Evolutionary conservation across 73 alveolate species (phyloP).

Genomic region (Blepharisma japonicum): DNA sequence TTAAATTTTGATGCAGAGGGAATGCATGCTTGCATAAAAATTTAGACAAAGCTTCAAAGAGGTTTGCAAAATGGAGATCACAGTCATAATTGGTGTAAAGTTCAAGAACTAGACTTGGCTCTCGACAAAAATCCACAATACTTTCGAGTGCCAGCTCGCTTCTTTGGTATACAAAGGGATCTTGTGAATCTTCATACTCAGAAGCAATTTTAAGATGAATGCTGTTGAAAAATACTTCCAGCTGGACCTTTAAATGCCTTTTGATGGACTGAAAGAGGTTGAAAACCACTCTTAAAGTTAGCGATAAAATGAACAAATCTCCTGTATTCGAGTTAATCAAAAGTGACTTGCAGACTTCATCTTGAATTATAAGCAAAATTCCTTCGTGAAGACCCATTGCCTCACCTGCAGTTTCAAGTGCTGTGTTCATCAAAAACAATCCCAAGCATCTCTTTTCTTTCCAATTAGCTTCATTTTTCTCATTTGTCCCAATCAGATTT

Average conservation of each 20-base stretch:
- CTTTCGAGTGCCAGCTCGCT: conserved; percentile 13
- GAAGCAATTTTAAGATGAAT: conserved; percentile 28
- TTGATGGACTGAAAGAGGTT: conserved; percentile 14
- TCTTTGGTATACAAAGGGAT: conserved; percentile 12
- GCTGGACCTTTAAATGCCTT: conserved; percentile 21
- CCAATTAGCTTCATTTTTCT: neutral
- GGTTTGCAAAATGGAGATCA: conserved; percentile 14
- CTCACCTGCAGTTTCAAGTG: conserved; percentile 22
- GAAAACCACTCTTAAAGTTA: conserved; percentile 26
- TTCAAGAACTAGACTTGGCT: conserved; percentile 12
- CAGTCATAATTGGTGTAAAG: conserved; percentile 24
- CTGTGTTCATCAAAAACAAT: conserved; percentile 15
- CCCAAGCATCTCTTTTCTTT: conserved; percentile 25
- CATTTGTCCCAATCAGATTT: conserved; percentile 1
- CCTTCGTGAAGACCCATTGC: neutral
- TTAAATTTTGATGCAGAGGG: neutral
- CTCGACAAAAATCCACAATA: conserved; percentile 22
- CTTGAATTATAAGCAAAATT: neutral
- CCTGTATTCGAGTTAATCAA: conserved; percentile 9
- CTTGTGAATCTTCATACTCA: conserved; percentile 14
- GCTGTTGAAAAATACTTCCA: conserved; percentile 15
- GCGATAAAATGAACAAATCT: conserved; percentile 20
- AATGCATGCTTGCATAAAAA: conserved; percentile 24
- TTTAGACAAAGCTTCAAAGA: conserved; percentile 9
- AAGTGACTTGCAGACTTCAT: conserved; percentile 16